Conservation (phyloP, 441 rosid genomes). For the Erodium texanum region DNA sequence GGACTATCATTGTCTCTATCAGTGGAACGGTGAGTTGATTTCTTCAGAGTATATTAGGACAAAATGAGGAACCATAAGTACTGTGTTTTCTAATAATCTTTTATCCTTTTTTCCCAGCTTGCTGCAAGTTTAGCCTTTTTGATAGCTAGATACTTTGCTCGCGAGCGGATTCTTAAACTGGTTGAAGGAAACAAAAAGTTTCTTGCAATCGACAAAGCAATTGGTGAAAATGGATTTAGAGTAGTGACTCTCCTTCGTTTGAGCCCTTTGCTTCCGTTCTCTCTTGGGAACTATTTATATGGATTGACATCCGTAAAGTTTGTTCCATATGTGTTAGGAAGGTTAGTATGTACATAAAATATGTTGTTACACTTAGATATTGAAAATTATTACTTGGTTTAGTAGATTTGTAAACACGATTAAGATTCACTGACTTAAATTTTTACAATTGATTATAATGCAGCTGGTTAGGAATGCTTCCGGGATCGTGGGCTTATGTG, state of each 20-base stretch:
- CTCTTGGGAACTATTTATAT: constrained; percentile 84
- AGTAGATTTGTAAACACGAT: not conserved
- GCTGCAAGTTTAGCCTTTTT: constrained; percentile 91
- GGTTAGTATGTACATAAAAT: constrained; percentile 32
- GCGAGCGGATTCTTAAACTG: constrained; percentile 84
- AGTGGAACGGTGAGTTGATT: constrained; percentile 79
- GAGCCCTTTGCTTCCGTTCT: constrained; percentile 95
- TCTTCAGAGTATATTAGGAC: not conserved
- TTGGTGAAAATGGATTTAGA: constrained; percentile 89
- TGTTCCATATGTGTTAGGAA: constrained; percentile 79
- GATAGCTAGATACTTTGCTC: constrained; percentile 94
- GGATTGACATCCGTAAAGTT: constrained; percentile 95
- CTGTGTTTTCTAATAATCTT: constrained; percentile 18
- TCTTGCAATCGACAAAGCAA: constrained; percentile 93
- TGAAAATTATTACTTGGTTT: not conserved
- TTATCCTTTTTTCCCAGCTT: constrained; percentile 40
- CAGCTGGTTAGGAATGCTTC: constrained; percentile 99
- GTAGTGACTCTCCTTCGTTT: constrained; percentile 92
- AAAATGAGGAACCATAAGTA: constrained; percentile 7
- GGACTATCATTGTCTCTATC: constrained; percentile 88
- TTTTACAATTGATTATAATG: constrained; percentile 20
- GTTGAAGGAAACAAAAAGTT: constrained; percentile 94
- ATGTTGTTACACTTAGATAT: not conserved
- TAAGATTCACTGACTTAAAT: constrained; percentile 4
- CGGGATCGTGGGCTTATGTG: constrained; percentile 98